Evolutionary conservation across 139 green algal species (phyloP).

Genomic region (Chlorella sp.): DNA sequence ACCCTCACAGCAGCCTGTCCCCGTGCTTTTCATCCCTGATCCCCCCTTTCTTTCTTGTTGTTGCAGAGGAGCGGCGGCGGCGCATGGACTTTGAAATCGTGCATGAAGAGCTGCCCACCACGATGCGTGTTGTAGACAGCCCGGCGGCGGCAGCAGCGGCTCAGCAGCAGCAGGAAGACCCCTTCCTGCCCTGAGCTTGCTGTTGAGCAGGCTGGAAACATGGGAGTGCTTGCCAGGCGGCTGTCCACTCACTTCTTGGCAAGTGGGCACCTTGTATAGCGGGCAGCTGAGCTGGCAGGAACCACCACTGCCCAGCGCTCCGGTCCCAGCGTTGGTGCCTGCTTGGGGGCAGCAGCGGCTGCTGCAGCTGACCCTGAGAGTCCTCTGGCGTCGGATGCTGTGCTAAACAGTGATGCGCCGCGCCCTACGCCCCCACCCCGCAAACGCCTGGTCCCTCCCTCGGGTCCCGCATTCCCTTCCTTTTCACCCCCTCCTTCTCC

Average conservation of each 20-base stretch:
- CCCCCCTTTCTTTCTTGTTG: not conserved
- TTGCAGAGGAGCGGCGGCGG: constrained; percentile 41
- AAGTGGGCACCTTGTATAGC: no score
- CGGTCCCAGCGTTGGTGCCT: no score
- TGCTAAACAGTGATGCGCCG: no score
- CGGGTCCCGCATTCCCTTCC: not conserved
- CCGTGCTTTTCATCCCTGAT: not conserved
- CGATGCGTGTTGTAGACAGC: constrained; percentile 45
- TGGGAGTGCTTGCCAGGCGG: no score
- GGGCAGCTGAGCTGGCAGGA: no score
- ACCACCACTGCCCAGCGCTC: not conserved
- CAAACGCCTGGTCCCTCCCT: no score
- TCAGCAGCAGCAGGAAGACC: constrained; percentile 14
- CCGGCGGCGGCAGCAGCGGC: not conserved
- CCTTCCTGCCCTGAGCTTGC: constrained; percentile 31
- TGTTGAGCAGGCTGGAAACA: not conserved
- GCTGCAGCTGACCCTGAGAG: no score
- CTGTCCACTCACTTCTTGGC: no score
- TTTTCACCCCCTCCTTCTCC: not conserved
- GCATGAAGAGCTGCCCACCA: constrained; percentile 41
- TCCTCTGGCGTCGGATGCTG: no score
- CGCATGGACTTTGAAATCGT: constrained; percentile 55
- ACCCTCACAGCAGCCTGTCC: not conserved
- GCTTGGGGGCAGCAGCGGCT: no score
- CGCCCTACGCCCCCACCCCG: no score